Evolutionary conservation across 2,329 filamentous ascomycete species (phyloP), one percentile per base, ranked within the genome.

Genomic region (Xylaria sp.): DNA sequence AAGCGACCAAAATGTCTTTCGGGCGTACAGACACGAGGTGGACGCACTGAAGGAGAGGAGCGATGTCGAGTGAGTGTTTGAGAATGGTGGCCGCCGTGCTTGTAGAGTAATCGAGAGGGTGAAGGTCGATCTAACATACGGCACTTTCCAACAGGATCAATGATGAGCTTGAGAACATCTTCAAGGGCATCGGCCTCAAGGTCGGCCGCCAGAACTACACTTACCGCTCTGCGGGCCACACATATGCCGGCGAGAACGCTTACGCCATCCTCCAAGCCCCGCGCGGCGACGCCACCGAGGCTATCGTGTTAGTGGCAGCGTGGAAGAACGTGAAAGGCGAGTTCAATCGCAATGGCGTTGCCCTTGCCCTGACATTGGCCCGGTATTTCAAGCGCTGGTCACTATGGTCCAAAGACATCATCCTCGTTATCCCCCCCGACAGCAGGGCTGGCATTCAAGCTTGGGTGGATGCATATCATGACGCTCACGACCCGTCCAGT

Each of bases 331-430:
- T 92, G 73, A 88, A 93, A 64, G 90, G 88, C 30, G 86, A 91
- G 73, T 81, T 94, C 73, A 99, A 99, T 81, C 86, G 90, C 71
- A 96, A 94, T 69, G 96, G 95, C 19, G 90, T 99, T 5, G 91
- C 94, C 7, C 86, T 99, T 36, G 90, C 94, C 1, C 82, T 99
- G 75, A 94, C 95, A 0, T 82, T 99, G 73, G 93, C 93, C 32
- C 89, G 96, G 72, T 99, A 99, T 81, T 98, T 99, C 83, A 97
- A 97, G 81, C 89, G 92, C 74, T 99, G 96, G 96, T 98, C 94
- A 61, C 86, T 99, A 32, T 99, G 96, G 96, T 98, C 94, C 67
- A 99, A 99, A 81, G 96, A 99, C 79, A 97, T 99, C 73, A 95
- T 99, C 67, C 89, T 99, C 74, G 82, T 99, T 5, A 87, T 99